A percentile compares a stretch with the other conserved stretches of the same genome.
Evolutionary conservation across 768 basidiomycete genomes (phyloP).

Genomic region (Kwoniella sp.): DNA sequence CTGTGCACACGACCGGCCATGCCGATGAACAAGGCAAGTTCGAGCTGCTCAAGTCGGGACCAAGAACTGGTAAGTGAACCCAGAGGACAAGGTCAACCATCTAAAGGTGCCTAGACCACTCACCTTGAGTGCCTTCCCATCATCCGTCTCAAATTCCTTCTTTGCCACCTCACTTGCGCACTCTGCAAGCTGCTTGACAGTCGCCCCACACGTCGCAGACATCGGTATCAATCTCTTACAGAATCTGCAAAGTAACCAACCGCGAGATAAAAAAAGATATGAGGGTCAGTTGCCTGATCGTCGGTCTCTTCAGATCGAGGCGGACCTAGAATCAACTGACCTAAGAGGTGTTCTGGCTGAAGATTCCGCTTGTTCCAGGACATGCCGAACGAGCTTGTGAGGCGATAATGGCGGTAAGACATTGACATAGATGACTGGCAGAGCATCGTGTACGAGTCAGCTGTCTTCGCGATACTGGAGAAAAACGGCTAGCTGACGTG

Average conservation of each 20-base stretch:
- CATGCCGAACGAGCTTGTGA: conserved; percentile 27
- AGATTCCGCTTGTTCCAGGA: conserved; percentile 40
- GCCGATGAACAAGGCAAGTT: too few relatives aligned
- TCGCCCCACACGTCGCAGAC: conserved; percentile 28
- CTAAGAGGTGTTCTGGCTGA: conserved; percentile 37
- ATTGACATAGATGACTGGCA: conserved; percentile 46
- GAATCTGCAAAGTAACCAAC: conserved; percentile 18
- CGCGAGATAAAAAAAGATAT: neutral
- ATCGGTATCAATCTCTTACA: conserved; percentile 42
- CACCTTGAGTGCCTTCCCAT: conserved; percentile 33
- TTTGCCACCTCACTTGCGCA: conserved; percentile 19
- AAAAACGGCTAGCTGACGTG: neutral
- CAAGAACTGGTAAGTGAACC: too few relatives aligned
- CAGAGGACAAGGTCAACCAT: too few relatives aligned
- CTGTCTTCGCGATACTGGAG: neutral
- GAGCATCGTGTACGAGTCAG: too few relatives aligned
- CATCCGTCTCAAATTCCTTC: conserved; percentile 29
- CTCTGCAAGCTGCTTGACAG: conserved; percentile 28
- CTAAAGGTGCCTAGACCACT: conserved; percentile 8
- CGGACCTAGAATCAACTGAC: conserved; percentile 12
- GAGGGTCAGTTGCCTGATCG: neutral
- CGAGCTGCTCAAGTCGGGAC: too few relatives aligned
- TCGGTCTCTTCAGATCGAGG: too few relatives aligned
- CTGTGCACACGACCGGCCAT: too few relatives aligned
- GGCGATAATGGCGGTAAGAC: conserved; percentile 42